Percentiles rank a stretch among this genome's conserved stretches.
phyloP scores from a whole-genome alignment of 2,329 filamentous ascomycete genomes.

The Fusarium nematophilum region DNA sequence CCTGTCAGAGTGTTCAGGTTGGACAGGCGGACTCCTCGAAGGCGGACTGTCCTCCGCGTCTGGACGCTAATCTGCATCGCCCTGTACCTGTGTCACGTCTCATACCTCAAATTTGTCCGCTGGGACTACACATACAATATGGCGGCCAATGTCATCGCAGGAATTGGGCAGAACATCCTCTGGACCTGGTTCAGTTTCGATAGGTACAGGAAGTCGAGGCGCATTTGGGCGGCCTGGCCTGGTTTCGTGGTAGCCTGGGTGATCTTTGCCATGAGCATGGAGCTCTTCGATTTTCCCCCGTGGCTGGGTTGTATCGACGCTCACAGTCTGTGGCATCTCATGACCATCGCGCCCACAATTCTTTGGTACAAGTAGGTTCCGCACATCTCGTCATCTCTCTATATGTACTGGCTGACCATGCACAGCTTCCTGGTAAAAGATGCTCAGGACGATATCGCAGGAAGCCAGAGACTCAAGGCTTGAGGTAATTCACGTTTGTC shows the following conservation, averaged over 20 bases:
- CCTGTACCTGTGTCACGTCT: slow-evolving; percentile 81
- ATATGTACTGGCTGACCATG: slow-evolving; percentile 36
- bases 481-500: too few relatives aligned
- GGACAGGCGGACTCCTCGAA: slow-evolving; percentile 65
- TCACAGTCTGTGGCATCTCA: slow-evolving; percentile 94
- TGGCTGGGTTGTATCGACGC: slow-evolving; percentile 86
- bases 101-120: slow-evolving; percentile 83
- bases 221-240: slow-evolving; percentile 88
- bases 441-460: slow-evolving; percentile 82
- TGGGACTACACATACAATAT: slow-evolving; percentile 99
- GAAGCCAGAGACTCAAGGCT: slow-evolving; percentile 75
- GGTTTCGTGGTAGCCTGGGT: slow-evolving; percentile 93
- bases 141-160: slow-evolving; percentile 88
- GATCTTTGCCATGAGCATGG: slow-evolving; percentile 92
- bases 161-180: slow-evolving; percentile 81
- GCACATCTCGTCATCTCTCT: not conserved
- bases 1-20: slow-evolving; percentile 85
- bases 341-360: slow-evolving; percentile 87
- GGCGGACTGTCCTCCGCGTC: slow-evolving; percentile 67
- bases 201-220: slow-evolving; percentile 77
- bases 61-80: slow-evolving; percentile 81
- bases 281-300: slow-evolving; percentile 93
- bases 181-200: slow-evolving; percentile 88
- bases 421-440: slow-evolving; percentile 87
- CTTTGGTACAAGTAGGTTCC: slow-evolving; percentile 94